Conservation (phyloP, 23 red algal genomes). For the Gracilaria domingensis region DNA sequence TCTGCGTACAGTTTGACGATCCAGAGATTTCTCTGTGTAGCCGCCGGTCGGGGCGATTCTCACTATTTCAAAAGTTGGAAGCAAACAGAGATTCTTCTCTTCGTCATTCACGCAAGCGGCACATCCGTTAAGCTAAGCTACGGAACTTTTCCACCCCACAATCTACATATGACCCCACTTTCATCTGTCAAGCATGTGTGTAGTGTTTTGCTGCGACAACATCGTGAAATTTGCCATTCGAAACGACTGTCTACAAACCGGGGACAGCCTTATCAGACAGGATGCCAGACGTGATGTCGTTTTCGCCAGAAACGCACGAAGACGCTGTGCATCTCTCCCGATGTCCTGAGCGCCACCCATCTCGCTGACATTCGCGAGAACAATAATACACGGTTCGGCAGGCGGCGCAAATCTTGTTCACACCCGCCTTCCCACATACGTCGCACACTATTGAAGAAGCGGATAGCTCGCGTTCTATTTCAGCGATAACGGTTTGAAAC, state of each 20-base stretch:
- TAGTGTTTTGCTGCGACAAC: neutral
- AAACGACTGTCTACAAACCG: neutral
- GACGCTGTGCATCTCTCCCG: neutral
- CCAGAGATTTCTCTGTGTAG: neutral
- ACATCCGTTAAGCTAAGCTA: neutral
- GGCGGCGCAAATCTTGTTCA: constrained; percentile 33
- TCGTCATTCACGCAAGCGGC: neutral
- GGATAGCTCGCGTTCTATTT: neutral
- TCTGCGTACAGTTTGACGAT: neutral
- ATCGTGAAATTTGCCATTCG: too few relatives aligned
- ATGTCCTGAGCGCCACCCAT: constrained; percentile 38
- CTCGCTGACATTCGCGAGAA: constrained; percentile 35
- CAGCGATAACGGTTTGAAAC: neutral
- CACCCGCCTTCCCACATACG: constrained; percentile 7
- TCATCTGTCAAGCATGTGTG: neutral
- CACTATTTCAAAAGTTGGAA: neutral
- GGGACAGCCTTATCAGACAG: neutral
- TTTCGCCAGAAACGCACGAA: neutral
- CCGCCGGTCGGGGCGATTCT: neutral
- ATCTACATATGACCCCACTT: neutral
- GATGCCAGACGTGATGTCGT: neutral
- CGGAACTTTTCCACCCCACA: neutral
- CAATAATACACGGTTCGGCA: constrained; percentile 35
- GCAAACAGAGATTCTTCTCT: neutral
- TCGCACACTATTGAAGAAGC: neutral